Conservation (phyloP, 2,329 filamentous ascomycete species). For the Rugonectria rugulosa region DNA sequence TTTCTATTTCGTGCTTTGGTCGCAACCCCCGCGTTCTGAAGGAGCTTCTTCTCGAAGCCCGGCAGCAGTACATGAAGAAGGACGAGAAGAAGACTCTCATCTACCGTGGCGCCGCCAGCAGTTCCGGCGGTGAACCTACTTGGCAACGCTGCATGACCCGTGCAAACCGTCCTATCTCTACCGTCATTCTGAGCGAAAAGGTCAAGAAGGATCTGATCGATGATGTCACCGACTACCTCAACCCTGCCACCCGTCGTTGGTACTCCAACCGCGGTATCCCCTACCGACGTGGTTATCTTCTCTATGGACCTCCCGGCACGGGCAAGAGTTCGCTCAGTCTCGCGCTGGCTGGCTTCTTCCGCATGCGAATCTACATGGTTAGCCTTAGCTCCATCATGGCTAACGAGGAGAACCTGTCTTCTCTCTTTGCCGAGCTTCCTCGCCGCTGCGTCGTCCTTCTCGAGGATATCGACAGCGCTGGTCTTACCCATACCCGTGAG, state of each 20-base stretch:
- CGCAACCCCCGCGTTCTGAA: constrained; percentile 68
- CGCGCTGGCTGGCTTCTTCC: constrained; percentile 74
- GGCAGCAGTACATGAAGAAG: constrained; percentile 60
- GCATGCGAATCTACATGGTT: constrained; percentile 76
- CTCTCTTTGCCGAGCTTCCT: constrained; percentile 72
- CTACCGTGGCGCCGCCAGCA: constrained; percentile 62
- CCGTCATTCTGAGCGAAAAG: constrained; percentile 68
- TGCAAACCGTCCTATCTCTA: constrained; percentile 67
- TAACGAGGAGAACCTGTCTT: constrained; percentile 70
- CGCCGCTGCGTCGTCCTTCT: constrained; percentile 75
- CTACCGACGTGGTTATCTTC: constrained; percentile 83
- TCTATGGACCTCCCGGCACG: constrained; percentile 82
- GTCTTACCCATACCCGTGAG: constrained; percentile 68
- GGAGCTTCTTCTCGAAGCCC: constrained; percentile 66
- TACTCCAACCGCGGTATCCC: constrained; percentile 86
- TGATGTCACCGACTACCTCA: constrained; percentile 69
- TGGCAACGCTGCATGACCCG: constrained; percentile 72
- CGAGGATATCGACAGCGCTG: constrained; percentile 79
- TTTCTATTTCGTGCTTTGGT: constrained; percentile 68
- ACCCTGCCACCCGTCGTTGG: constrained; percentile 73
- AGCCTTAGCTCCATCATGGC: constrained; percentile 69
- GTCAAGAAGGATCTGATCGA: constrained; percentile 66
- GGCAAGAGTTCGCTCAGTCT: constrained; percentile 79
- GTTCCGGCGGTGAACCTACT: constrained; percentile 51
- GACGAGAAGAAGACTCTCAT: constrained; percentile 71